Evolutionary conservation across 495 filamentous ascomycete species (phyloP), one percentile per base, ranked within the genome.

Genomic region (Penicillium lividum): DNA sequence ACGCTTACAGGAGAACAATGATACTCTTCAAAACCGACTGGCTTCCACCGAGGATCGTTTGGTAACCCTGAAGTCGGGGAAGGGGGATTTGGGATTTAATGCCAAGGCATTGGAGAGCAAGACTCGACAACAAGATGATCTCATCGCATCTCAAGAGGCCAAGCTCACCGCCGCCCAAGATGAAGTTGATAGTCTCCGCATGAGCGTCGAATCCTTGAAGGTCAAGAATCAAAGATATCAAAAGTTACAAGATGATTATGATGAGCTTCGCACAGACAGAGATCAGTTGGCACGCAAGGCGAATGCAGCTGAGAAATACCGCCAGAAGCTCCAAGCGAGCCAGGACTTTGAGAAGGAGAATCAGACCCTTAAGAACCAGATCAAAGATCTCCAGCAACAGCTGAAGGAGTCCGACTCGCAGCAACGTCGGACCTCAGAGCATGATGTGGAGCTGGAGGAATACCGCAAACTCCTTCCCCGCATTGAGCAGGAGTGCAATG

Each of bases 211-310:
- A 50, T 72, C 73, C 27, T 58, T 78, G 52, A 71, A 70, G 28
- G 68, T 73, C 54, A 77, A 79, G 59, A 76, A 74, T 13, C 72
- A 77, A 51, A 76, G 77, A 3, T 71, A 83, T 33, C 82, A 86
- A 51, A 82, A 81, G 51, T 74, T 88, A 15, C 80, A 85, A 42
- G 83, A 86, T 64, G 84, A 91, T 63, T 81, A 90, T 42, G 84
- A 87, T 57, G 83, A 90, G 56, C 80, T 93, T 38, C 87, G 86
- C 57, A 84, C 82, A 16, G 86, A 92, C 51, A 84, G 86, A 38
- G 87, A 88, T 54, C 84, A 91, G 57, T 81, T 93, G 7, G 77
- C 82, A n/a, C 88, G 89, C 70, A 91, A 90, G 67, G 88, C 90
- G 28, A 95, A 91, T 63, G 84, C 82, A 15, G 81, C 84, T 0